Evolutionary conservation across 2,329 filamentous ascomycete species (phyloP).

Genomic region (Alternaria alternata): DNA sequence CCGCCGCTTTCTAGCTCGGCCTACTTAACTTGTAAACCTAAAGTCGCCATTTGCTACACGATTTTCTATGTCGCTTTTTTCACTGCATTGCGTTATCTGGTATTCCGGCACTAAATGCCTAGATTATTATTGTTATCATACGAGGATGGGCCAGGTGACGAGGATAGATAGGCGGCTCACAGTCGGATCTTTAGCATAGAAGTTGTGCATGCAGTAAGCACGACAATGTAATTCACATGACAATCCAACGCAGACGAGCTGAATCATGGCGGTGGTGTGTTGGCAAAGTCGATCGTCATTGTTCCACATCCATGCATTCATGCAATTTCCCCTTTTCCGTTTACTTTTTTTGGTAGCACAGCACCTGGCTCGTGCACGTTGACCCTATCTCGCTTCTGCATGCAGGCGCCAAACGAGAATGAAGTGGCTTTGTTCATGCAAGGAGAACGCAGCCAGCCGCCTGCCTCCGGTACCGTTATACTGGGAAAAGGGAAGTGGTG

Average conservation of each 20-base stretch:
- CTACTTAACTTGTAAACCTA: conserved; percentile 5
- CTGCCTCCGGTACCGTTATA: not conserved
- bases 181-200: not conserved
- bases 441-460: not conserved
- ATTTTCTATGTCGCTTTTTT: not conserved
- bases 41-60: not conserved
- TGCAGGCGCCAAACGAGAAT: not conserved
- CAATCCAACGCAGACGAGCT: not conserved
- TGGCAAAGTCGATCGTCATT: not conserved
- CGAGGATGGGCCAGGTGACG: not conserved
- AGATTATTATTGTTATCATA: not conserved
- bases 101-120: not conserved
- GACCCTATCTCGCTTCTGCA: not conserved
- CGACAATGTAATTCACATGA: not conserved
- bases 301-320: not conserved
- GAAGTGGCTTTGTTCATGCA: not conserved
- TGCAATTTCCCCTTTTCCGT: not conserved
- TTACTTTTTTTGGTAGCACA: not conserved
- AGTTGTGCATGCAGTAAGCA: not conserved
- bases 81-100: not conserved
- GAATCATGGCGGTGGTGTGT: not conserved
- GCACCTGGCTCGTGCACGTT: not conserved
- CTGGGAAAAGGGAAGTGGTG: not conserved
- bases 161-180: not conserved
- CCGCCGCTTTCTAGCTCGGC: not conserved